phyloP scores from a whole-genome alignment of 2,329 filamentous ascomycete species.

The Xylariaceae sp. region DNA sequence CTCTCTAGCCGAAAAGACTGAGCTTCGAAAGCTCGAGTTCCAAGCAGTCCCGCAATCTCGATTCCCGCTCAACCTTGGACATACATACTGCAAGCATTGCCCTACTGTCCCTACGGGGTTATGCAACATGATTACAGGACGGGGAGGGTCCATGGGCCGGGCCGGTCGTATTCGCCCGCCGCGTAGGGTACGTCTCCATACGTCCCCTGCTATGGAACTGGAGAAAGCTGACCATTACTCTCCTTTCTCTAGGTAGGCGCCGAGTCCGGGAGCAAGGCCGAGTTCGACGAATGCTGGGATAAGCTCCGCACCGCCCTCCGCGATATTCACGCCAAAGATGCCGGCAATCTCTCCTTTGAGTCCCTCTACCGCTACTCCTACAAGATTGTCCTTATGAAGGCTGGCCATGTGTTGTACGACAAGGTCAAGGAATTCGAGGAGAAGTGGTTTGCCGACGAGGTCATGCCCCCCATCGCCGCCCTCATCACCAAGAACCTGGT shows the following conservation, averaged over 20 bases:
- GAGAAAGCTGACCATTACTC: too few relatives aligned
- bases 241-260: too few relatives aligned
- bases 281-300: slow-evolving; percentile 84
- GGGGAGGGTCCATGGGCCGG: slow-evolving; percentile 28
- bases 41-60: too few relatives aligned
- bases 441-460: slow-evolving; percentile 71
- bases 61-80: too few relatives aligned
- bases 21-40: too few relatives aligned
- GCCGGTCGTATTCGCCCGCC: slow-evolving; percentile 31
- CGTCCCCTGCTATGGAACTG: too few relatives aligned
- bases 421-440: slow-evolving; percentile 77
- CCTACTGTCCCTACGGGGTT: background rate
- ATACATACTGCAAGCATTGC: background rate
- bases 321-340: slow-evolving; percentile 90
- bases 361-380: slow-evolving; percentile 92
- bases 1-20: too few relatives aligned
- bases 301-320: slow-evolving; percentile 71
- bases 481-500: slow-evolving; percentile 68
- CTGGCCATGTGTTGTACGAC: slow-evolving; percentile 76
- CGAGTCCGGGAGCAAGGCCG: slow-evolving; percentile 53
- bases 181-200: slow-evolving; percentile 25
- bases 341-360: slow-evolving; percentile 87
- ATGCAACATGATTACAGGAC: slow-evolving; percentile 30
- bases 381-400: slow-evolving; percentile 86
- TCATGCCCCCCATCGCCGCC: slow-evolving; percentile 65